Base-by-base conservation (phyloP, 257 asterid species). In the Gynochthodes officinalis region DNA sequence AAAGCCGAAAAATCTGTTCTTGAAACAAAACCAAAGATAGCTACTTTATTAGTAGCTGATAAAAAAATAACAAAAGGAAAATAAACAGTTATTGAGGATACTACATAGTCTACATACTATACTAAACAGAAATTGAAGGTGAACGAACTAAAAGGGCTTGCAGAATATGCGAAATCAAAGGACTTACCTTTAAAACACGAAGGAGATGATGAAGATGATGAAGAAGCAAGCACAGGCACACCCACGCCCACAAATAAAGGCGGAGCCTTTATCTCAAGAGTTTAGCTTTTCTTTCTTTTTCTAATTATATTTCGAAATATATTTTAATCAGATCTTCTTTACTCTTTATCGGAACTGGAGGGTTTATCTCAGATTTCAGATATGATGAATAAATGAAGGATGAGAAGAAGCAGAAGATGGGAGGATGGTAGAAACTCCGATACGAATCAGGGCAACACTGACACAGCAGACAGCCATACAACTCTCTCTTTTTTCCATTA, bases 131-230 rank as follows among this genome's bases (percentile, higher is more conserved):
- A 43, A 43, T 19, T 13, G 28, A 0, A 25, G 28, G 35, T 25
- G n/a, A n/a, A n/a, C n/a, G n/a, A 21, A 42, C 28, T 21, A 7
- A 16, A 10, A 23, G 32, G n/a, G 18, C 21, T n/a, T 18, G 67
- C 32, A 1, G 50, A 0, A 39, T 5, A n/a, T 2, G 50, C 21
- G 19, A 19, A 53, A 66, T 3, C 11, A 66, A 46, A 18, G 28
- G 35, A 14, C 40, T 10, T 28, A 67, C 72, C 72, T 67, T 67
- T 37, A n/a, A n/a, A n/a, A n/a, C n/a, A n/a, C n/a, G n/a, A n/a
- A n/a, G n/a, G n/a, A n/a, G n/a, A n/a, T n/a, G n/a, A n/a, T n/a
- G n/a, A n/a, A n/a, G n/a, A n/a, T n/a, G n/a, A n/a, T n/a, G 27
- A 5, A 50, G 57, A 50, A 50, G 57, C 27, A 18, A 11, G n/a